Percentiles rank a stretch among this genome's conserved stretches.
Evolutionary conservation across 2,329 filamentous ascomycete genomes (phyloP).

Genomic region (Ascochyta fabae): DNA sequence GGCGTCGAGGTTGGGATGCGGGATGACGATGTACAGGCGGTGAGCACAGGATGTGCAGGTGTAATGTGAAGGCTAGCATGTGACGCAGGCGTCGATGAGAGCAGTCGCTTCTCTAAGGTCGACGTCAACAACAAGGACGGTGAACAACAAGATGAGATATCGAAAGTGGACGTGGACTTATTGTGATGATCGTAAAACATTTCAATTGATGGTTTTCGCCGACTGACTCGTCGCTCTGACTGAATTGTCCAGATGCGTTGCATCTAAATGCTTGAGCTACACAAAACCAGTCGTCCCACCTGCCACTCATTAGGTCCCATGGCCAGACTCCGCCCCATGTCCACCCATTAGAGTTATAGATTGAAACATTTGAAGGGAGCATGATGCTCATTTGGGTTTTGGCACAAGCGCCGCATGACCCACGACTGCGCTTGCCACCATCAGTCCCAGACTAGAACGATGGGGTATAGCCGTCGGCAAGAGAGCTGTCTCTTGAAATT

Average conservation of each 20-base stretch:
- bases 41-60: conserved; percentile 9
- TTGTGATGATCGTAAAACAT: conserved; percentile 1
- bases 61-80: conserved; percentile 2
- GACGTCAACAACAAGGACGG: not conserved
- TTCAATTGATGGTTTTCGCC: conserved; percentile 8
- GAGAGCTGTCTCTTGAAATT: conserved; percentile 36
- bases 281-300: conserved; percentile 19
- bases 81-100: not conserved
- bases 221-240: not conserved
- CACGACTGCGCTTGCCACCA: conserved; percentile 41
- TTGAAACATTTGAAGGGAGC: conserved; percentile 28
- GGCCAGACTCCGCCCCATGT: conserved; percentile 17
- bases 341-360: conserved; percentile 29
- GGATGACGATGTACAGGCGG: conserved; percentile 11
- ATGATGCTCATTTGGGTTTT: conserved; percentile 17
- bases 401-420: conserved; percentile 20
- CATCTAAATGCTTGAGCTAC: conserved; percentile 17
- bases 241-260: conserved; percentile 8
- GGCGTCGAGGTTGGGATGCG: conserved; percentile 4
- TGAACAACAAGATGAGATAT: not conserved
- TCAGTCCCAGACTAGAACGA: conserved; percentile 30
- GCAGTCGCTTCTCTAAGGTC: not conserved
- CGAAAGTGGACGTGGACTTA: not conserved
- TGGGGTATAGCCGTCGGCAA: conserved; percentile 44
- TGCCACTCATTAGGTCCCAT: conserved; percentile 24